Evolutionary conservation across 768 basidiomycete species (phyloP).

Genomic region (Leccinum ochraceum): DNA sequence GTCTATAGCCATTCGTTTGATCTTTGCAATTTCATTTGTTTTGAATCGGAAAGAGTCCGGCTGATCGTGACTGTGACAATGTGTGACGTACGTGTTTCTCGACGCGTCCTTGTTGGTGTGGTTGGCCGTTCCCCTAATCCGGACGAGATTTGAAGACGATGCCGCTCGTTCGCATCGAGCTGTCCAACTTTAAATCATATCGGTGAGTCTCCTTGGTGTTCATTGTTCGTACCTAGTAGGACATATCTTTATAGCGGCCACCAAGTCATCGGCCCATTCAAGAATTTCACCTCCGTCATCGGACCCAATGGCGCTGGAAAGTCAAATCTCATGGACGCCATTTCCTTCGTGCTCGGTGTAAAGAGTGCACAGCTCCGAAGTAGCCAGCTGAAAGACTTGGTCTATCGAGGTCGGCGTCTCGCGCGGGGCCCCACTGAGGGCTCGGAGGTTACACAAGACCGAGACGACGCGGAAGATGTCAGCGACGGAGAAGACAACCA

Average conservation of each 20-base stretch:
- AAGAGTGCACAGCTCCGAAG: constrained; percentile 92
- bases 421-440: constrained; percentile 49
- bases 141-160: constrained; percentile 39
- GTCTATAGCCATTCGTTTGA: constrained; percentile 12
- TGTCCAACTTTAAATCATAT: constrained; percentile 98
- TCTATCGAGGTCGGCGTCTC: constrained; percentile 87
- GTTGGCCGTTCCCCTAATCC: constrained; percentile 23
- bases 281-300: constrained; percentile 93
- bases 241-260: constrained; percentile 52
- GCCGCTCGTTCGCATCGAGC: constrained; percentile 84
- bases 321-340: constrained; percentile 99
- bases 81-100: constrained; percentile 26
- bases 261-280: constrained; percentile 88
- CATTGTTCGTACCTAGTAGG: constrained; percentile 2
- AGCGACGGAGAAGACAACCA: constrained; percentile 50
- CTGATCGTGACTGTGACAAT: constrained; percentile 22
- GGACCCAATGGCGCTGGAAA: constrained; percentile 99
- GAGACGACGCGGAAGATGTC: constrained; percentile 49
- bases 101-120: constrained; percentile 25
- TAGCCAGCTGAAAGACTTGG: constrained; percentile 91
- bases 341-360: constrained; percentile 97
- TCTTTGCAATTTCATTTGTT: not conserved
- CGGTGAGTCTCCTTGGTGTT: constrained; percentile 42
- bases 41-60: not conserved
- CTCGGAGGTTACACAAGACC: constrained; percentile 42